Evolutionary conservation across 176 grass and related monocot genomes (phyloP).

Genomic region (Neostapfia colusana): DNA sequence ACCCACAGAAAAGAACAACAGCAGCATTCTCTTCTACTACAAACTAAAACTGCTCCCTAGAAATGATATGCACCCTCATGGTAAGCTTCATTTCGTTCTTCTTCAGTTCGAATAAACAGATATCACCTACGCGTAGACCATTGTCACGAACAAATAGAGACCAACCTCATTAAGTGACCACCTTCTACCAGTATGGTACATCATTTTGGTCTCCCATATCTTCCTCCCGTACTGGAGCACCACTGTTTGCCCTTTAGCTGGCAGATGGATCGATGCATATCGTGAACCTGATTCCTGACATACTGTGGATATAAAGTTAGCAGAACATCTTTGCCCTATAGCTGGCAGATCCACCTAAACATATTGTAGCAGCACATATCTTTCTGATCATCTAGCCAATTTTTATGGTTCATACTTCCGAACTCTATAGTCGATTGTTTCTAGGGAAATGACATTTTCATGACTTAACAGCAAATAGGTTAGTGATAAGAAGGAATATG

Average conservation of each 20-base stretch:
- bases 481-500: background rate
- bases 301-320: slow-evolving; percentile 12
- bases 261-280: slow-evolving; percentile 29
- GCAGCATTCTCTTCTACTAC: background rate
- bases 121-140: slow-evolving; percentile 38
- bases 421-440: background rate
- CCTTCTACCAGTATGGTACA: background rate
- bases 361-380: background rate
- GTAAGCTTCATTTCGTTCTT: slow-evolving; percentile 22
- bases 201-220: background rate
- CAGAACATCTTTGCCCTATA: background rate
- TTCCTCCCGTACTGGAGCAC: slow-evolving; percentile 3
- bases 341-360: no score
- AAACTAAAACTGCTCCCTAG: slow-evolving; percentile 9
- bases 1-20: background rate
- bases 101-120: slow-evolving; percentile 54
- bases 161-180: slow-evolving; percentile 24
- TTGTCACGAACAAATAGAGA: slow-evolving; percentile 36
- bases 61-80: slow-evolving; percentile 46
- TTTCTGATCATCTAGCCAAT: background rate
- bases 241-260: slow-evolving; percentile 11
- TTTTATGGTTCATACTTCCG: background rate
- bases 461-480: background rate
- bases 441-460: background rate
- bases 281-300: slow-evolving; percentile 25